These are phyloP conservation scores for Parafenestella ontariensis DNA, from an alignment of 2,329 filamentous ascomycete species.

Conservation along the genomic window DNA sequence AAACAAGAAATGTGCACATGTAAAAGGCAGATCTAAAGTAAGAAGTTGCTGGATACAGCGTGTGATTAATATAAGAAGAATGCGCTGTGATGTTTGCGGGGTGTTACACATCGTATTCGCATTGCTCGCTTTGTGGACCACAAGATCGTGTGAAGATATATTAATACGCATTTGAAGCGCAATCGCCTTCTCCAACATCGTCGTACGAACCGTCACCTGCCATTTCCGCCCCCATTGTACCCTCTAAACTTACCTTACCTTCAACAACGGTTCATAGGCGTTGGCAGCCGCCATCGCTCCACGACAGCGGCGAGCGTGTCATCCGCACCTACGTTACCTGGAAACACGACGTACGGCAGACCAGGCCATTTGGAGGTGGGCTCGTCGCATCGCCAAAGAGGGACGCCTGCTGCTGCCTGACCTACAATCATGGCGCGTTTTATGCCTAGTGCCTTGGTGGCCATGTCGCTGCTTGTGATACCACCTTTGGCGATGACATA, in stretches of 20 bases:
- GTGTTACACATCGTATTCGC: constrained; percentile 1
- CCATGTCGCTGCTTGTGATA: constrained; percentile 66
- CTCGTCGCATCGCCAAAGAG: constrained; percentile 66
- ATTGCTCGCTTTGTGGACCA: constrained; percentile 2
- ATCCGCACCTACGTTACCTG: constrained; percentile 62
- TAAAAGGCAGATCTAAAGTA: neutral
- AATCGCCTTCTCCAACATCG: neutral
- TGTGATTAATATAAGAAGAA: neutral
- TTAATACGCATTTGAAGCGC: neutral
- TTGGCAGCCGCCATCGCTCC: constrained; percentile 19
- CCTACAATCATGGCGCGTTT: constrained; percentile 63
- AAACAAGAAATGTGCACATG: neutral
- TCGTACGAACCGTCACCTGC: neutral
- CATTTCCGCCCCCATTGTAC: neutral
- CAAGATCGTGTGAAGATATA: neutral
- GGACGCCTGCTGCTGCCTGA: constrained; percentile 65
- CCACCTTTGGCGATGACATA: constrained; percentile 68
- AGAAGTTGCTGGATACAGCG: neutral
- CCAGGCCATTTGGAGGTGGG: constrained; percentile 58
- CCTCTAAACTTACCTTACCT: no score
- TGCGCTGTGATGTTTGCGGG: neutral
- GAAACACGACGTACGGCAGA: constrained; percentile 65
- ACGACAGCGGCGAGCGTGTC: constrained; percentile 14
- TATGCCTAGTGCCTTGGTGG: constrained; percentile 63
- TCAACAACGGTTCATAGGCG: constrained; percentile 20